Evolutionary conservation across 371 early-diverging fungal species (phyloP), one percentile per base, ranked within the genome.

Genomic region (Lichtheimia corymbifera): DNA sequence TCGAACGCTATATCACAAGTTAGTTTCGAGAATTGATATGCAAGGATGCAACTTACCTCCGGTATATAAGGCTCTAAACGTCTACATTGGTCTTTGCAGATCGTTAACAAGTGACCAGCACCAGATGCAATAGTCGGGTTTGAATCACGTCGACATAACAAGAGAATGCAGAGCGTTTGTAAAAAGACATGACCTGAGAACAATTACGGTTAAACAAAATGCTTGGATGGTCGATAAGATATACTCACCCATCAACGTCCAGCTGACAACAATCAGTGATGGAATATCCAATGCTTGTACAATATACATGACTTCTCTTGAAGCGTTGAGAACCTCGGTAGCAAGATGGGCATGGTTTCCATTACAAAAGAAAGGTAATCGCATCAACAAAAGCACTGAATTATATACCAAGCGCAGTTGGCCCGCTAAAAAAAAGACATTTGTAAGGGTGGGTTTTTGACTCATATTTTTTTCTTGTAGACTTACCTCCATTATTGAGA

Each of bases 181-280:
- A 64, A 58, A 18, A 74, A 40, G 24, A 68, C 54, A 55, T 64
- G 70, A 49, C 67, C 71, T 71, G 35, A 35, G 9, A 35, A 35
- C 11, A 35, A 0, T 11, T 5, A 2, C 2, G 35, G 35, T 35
- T 35, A 35, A 28, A 28, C 4, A 7, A 35, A 6, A 35, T 35
- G 35, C 11, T 35, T 35, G 9, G 0, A 6, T 35, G 4, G 11
- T 9, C 35, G 9, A 35, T 41, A 12, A 14, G 11, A 9, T 44
- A 9, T 44, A 65, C 56, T 67, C 66, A 75, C 73, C 66, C 28
- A 65, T 64, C 40, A 77, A 40, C 6, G 74, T 70, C 77, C 77
- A 77, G 20, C 66, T 63, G 49, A 68, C 54, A 30, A 56, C 64
- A n/a, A 77, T 17, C 14, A 73, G 40, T 7, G 54, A 42, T 14